Base-by-base conservation (phyloP, 2,329 filamentous ascomycete genomes). In the Apiospora malaysiana region DNA sequence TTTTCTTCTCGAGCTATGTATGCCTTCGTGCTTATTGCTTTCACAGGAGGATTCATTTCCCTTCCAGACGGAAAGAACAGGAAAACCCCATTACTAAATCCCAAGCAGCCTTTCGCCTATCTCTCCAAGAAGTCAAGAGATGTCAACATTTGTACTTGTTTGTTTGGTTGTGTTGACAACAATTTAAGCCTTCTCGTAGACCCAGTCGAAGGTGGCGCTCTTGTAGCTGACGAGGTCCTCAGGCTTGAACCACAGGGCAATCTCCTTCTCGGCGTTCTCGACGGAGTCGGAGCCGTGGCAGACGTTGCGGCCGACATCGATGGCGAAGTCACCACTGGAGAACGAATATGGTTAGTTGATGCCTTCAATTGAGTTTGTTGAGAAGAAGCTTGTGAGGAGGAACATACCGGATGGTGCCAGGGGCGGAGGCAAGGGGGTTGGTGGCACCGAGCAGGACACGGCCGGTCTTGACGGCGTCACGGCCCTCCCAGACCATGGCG, bases 401-500 rank as follows among this genome's bases (percentile, higher is more conserved):
- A 49, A 49, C 32, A 49, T 68, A 85, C 94, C 96, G 95, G 90
- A 99, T 99, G 88, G 96, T 99, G 84, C 96, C 96, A 76, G 96
- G 96, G 80, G 92, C 91, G 71, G 95, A 98, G 83, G 92, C 93
- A 77, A 96, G 90, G 81, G 96, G 96, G 93, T 99, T 98, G 90
- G 96, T 99, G 87, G 96, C 96, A 87, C 96, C 96, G 85, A 99
- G 94, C 84, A 99, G 92, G 85, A 87, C 91, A 83, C 96, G 95
- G 86, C 96, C 96, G 79, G 95, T 98, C 93, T 98, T 98, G 90
- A 98, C 95, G 85, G 92, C 96, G 82, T 99, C 95, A 90, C 93
- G 93, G 83, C 96, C 96, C 87, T 99, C 95, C 96, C 96, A 99
- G 86, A 99, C 93, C 95, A 98, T 99, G 88, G 96, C 96, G 89